Percentiles rank a stretch among this genome's conserved stretches.
These are phyloP conservation scores for Theobroma grandiflorum DNA, from an alignment of 441 rosid species.

Conservation along the genomic window DNA sequence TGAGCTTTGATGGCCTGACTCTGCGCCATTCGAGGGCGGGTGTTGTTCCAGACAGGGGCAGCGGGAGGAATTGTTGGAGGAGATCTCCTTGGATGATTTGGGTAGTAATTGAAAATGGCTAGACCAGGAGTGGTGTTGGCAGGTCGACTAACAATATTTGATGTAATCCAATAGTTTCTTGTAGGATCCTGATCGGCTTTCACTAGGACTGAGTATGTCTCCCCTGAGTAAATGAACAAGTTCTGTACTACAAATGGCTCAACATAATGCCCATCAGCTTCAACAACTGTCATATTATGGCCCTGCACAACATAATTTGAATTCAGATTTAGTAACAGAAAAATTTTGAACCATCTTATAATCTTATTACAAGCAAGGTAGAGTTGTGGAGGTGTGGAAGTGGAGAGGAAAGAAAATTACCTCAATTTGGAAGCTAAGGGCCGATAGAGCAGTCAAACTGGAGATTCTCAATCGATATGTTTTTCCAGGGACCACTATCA, in stretches of 20 bases:
- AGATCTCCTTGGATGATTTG: conserved; percentile 52
- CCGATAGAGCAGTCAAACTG: conserved; percentile 73
- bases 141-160: conserved; percentile 61
- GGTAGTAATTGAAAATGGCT: conserved; percentile 66
- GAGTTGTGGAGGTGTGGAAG: no score
- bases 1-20: conserved; percentile 63
- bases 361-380: neutral
- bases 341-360: neutral
- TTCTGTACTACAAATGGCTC: conserved; percentile 68
- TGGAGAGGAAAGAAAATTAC: conserved; percentile 34
- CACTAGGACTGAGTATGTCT: conserved; percentile 76
- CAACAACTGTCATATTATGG: conserved; percentile 80
- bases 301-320: conserved; percentile 46
- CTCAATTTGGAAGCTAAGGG: conserved; percentile 88
- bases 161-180: conserved; percentile 69
- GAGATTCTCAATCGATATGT: conserved; percentile 68
- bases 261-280: conserved; percentile 80
- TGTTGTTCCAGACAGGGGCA: conserved; percentile 57
- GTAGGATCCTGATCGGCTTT: conserved; percentile 61
- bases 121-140: conserved; percentile 51
- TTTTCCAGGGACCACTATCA: conserved; percentile 63
- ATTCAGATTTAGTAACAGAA: neutral
- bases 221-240: conserved; percentile 77
- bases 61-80: conserved; percentile 59
- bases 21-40: conserved; percentile 44